Evolutionary conservation across 306 rosid genomes (phyloP).

Genomic region (Psophocarpus tetragonolobus): DNA sequence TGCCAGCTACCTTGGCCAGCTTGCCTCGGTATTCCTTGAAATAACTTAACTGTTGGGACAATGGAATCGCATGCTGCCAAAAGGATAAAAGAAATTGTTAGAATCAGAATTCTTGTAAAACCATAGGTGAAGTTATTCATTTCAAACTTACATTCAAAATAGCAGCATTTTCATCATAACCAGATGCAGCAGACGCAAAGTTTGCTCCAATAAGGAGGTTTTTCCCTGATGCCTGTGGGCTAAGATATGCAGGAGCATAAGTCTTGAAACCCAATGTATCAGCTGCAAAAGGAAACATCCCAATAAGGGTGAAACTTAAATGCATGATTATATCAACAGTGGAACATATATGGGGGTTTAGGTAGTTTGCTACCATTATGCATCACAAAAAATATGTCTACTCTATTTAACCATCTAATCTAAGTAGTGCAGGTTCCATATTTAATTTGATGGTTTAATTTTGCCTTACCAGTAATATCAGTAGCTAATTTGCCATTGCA

Average conservation of each 20-base stretch:
- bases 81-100: neutral
- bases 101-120: neutral
- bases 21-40: slow-evolving; percentile 83
- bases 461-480: slow-evolving; percentile 75
- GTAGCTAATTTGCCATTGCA: slow-evolving; percentile 95
- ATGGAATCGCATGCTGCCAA: slow-evolving; percentile 87
- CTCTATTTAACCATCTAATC: neutral
- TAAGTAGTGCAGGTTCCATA: neutral
- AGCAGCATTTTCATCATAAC: slow-evolving; percentile 90
- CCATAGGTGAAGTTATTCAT: neutral
- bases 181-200: slow-evolving; percentile 98
- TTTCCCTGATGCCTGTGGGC: slow-evolving; percentile 94
- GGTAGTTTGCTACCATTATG: neutral
- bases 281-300: slow-evolving; percentile 51
- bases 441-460: neutral
- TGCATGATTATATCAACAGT: neutral
- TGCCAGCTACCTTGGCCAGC: slow-evolving; percentile 80
- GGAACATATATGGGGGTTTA: neutral
- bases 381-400: neutral
- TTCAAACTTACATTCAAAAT: slow-evolving; percentile 52
- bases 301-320: slow-evolving; percentile 32
- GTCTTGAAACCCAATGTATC: slow-evolving; percentile 79
- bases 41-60: slow-evolving; percentile 70
- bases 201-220: slow-evolving; percentile 88
- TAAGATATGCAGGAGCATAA: slow-evolving; percentile 79